These are phyloP conservation scores for Daldinia childiae DNA, from an alignment of 495 filamentous ascomycete genomes.

Conservation along the genomic window DNA sequence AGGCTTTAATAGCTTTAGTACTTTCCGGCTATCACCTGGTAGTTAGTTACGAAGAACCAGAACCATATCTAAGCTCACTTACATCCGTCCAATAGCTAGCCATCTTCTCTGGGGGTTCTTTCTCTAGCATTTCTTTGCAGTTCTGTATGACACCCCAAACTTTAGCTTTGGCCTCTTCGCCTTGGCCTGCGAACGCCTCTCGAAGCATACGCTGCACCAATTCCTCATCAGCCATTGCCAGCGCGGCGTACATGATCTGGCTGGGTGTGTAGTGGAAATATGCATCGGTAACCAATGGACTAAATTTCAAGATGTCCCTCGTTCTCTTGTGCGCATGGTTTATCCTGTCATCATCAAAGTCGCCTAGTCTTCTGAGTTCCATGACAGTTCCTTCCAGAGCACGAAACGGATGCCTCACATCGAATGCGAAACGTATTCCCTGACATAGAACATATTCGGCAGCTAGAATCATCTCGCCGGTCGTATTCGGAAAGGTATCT, in stretches of 20 bases:
- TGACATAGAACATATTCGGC: constrained; percentile 93
- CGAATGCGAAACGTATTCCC: constrained; percentile 91
- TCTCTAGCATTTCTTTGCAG: constrained; percentile 62
- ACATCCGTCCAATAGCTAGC: constrained; percentile 56
- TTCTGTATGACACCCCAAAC: constrained; percentile 58
- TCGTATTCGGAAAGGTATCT: constrained; percentile 68
- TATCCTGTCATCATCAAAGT: constrained; percentile 63
- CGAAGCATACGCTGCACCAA: constrained; percentile 77
- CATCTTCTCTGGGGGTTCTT: constrained; percentile 56
- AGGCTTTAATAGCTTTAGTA: constrained; percentile 57
- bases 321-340: constrained; percentile 73
- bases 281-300: constrained; percentile 85
- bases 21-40: constrained; percentile 48
- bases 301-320: constrained; percentile 75
- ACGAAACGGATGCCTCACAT: constrained; percentile 90
- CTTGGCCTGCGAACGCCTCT: constrained; percentile 65
- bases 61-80: constrained; percentile 21
- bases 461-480: constrained; percentile 79
- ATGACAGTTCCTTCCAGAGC: constrained; percentile 85
- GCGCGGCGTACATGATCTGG: constrained; percentile 87
- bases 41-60: constrained; percentile 34
- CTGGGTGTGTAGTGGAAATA: constrained; percentile 97
- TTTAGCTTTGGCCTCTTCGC: constrained; percentile 53
- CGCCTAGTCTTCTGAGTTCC: constrained; percentile 70
- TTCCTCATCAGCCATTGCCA: constrained; percentile 76